A percentile compares a stretch with the other conserved stretches of the same genome.
These are phyloP conservation scores for Cladosporium sp. DNA, from an alignment of 2,329 filamentous ascomycete species.

Conservation along the genomic window DNA sequence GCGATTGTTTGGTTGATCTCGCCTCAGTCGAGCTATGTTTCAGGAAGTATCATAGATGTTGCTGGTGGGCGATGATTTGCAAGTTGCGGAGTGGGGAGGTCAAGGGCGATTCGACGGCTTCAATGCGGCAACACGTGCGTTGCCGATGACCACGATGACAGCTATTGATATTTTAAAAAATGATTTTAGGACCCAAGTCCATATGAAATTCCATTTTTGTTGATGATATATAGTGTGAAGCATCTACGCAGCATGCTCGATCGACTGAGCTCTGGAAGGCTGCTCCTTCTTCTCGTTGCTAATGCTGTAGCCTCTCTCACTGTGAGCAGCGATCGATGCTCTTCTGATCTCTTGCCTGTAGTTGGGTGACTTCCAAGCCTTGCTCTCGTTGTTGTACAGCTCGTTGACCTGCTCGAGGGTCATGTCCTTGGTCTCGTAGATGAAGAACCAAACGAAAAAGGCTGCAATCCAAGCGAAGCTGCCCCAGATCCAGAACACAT, in stretches of 20 bases:
- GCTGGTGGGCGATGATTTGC: constrained; percentile 15
- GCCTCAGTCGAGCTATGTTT: constrained; percentile 16
- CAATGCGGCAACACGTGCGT: too few relatives aligned
- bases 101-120: too few relatives aligned
- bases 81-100: too few relatives aligned
- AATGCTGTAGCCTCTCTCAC: not conserved
- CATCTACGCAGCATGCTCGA: constrained; percentile 2
- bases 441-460: constrained; percentile 69
- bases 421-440: constrained; percentile 74
- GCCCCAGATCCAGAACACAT: constrained; percentile 58
- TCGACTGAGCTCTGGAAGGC: constrained; percentile 5
- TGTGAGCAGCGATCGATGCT: not conserved
- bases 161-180: too few relatives aligned
- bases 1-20: constrained; percentile 26
- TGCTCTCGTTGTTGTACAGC: constrained; percentile 67
- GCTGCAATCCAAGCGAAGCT: constrained; percentile 38
- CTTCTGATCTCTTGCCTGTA: constrained; percentile 3
- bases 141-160: too few relatives aligned
- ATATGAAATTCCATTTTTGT: too few relatives aligned
- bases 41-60: constrained; percentile 18
- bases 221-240: too few relatives aligned
- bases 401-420: constrained; percentile 75
- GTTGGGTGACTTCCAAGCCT: constrained; percentile 59
- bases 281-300: constrained; percentile 3
- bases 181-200: too few relatives aligned